These are phyloP conservation scores for Fusarium sp. DNA, from an alignment of 2,329 filamentous ascomycete species.

Conservation along the genomic window DNA sequence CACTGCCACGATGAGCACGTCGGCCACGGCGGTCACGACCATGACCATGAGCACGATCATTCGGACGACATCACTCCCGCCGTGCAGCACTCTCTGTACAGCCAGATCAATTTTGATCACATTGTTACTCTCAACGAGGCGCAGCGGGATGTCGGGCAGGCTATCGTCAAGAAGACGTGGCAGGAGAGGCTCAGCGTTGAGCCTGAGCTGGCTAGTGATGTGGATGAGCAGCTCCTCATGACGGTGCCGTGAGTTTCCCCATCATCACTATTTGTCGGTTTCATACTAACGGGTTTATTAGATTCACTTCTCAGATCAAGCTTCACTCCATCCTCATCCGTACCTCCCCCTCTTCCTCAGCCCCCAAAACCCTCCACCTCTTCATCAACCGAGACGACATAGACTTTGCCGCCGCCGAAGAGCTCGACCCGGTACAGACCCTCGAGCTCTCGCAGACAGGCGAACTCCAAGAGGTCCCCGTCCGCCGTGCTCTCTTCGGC, in stretches of 20 bases:
- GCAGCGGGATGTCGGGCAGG: conserved; percentile 73
- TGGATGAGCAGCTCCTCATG: conserved; percentile 95
- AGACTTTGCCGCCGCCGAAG: conserved; percentile 83
- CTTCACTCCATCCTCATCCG: conserved; percentile 91
- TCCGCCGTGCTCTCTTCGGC: conserved; percentile 90
- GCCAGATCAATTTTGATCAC: conserved; percentile 89
- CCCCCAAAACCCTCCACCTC: conserved; percentile 86
- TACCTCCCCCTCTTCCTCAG: conserved; percentile 75
- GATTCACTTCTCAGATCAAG: conserved; percentile 94
- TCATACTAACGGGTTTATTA: too few species aligned
- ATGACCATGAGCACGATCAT: conserved; percentile 81
- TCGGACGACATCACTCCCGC: conserved; percentile 93
- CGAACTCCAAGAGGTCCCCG: conserved; percentile 87
- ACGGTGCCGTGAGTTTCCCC: conserved; percentile 88
- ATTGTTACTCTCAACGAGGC: conserved; percentile 89
- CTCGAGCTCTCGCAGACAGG: conserved; percentile 82
- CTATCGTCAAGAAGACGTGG: conserved; percentile 92
- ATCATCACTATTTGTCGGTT: too few species aligned
- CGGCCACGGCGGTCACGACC: conserved; percentile 65
- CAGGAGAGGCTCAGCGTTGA: conserved; percentile 76
- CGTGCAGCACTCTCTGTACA: conserved; percentile 89
- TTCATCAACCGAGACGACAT: conserved; percentile 89
- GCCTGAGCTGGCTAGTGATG: conserved; percentile 86
- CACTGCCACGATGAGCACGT: conserved; percentile 66
- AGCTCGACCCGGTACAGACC: conserved; percentile 77